phyloP scores from a whole-genome alignment of 2,329 filamentous ascomycete genomes.

The Penicillium palitans region DNA sequence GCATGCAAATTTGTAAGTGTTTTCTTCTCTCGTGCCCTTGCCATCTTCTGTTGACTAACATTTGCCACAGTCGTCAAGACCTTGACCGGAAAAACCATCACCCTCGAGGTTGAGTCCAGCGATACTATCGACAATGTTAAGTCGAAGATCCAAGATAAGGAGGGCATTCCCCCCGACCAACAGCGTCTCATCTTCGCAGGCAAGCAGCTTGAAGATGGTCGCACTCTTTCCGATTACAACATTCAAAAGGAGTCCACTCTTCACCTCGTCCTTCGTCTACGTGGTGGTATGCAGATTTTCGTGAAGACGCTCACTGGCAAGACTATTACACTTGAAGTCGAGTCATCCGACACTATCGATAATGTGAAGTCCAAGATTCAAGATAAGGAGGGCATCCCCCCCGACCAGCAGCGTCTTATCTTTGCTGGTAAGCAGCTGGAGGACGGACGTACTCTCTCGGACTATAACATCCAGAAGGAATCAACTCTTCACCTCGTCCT shows the following conservation, averaged over 20 bases:
- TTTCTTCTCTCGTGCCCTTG: background rate
- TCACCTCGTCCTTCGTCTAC: too few relatives aligned
- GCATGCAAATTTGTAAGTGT: constrained; percentile 62
- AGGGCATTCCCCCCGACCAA: constrained; percentile 71
- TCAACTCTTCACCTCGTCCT: constrained; percentile 79
- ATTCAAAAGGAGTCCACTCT: too few relatives aligned
- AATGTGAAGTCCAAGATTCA: constrained; percentile 92
- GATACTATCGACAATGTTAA: constrained; percentile 85
- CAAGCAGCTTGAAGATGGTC: too few relatives aligned
- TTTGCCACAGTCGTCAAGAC: constrained; percentile 55
- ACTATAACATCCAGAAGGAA: constrained; percentile 47
- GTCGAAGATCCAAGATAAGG: too few relatives aligned
- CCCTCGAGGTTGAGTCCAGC: constrained; percentile 66
- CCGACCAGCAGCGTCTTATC: constrained; percentile 57
- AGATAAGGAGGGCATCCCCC: constrained; percentile 80
- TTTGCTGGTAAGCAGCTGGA: too few relatives aligned
- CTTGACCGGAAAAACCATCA: constrained; percentile 64
- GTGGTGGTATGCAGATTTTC: constrained; percentile 70
- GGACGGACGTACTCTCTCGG: too few relatives aligned
- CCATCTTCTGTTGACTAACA: constrained; percentile 12
- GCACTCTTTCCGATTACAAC: too few relatives aligned
- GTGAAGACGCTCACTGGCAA: constrained; percentile 70
- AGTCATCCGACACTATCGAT: constrained; percentile 87
- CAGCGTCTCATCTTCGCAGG: constrained; percentile 54
- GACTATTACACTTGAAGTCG: constrained; percentile 90